A percentile compares a stretch with the other conserved stretches of the same genome.
Conservation (phyloP, 2,329 filamentous ascomycete species). For the Ophiosphaerella korrae region DNA sequence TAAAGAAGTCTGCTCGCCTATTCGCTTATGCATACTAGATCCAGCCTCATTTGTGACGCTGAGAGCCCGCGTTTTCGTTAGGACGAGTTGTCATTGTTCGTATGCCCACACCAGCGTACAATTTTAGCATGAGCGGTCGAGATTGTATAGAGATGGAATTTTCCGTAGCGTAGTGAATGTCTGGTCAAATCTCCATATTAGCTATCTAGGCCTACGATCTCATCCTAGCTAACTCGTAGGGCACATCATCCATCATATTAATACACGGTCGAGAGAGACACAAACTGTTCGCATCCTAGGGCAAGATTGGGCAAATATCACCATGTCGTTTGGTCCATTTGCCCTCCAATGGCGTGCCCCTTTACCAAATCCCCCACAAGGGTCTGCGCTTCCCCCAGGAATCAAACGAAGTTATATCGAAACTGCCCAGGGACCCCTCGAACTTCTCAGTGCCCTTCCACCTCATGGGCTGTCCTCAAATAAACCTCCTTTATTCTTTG, state of each 20-base stretch:
- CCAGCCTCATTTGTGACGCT: neutral
- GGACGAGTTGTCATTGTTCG: neutral
- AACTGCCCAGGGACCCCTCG: slow-evolving; percentile 55
- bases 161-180: no score
- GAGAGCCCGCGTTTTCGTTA: neutral
- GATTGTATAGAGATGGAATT: no score
- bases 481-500: slow-evolving; percentile 55
- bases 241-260: no score
- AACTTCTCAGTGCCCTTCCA: slow-evolving; percentile 55
- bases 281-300: no score
- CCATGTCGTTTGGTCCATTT: slow-evolving; percentile 38
- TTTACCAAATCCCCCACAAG: slow-evolving; percentile 23
- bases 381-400: slow-evolving; percentile 16
- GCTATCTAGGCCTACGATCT: no score
- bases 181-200: no score
- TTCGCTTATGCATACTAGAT: slow-evolving; percentile 1
- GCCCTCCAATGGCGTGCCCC: slow-evolving; percentile 35
- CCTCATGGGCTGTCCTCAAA: neutral
- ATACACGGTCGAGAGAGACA: no score
- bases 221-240: no score
- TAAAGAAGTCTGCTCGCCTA: neutral
- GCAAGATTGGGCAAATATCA: neutral
- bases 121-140: no score
- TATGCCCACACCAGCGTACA: neutral
- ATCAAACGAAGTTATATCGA: slow-evolving; percentile 53